Percentiles rank a stretch among this genome's conserved stretches.
Evolutionary conservation across 2,329 filamentous ascomycete genomes (phyloP).

Genomic region (Curvularia spicifera): DNA sequence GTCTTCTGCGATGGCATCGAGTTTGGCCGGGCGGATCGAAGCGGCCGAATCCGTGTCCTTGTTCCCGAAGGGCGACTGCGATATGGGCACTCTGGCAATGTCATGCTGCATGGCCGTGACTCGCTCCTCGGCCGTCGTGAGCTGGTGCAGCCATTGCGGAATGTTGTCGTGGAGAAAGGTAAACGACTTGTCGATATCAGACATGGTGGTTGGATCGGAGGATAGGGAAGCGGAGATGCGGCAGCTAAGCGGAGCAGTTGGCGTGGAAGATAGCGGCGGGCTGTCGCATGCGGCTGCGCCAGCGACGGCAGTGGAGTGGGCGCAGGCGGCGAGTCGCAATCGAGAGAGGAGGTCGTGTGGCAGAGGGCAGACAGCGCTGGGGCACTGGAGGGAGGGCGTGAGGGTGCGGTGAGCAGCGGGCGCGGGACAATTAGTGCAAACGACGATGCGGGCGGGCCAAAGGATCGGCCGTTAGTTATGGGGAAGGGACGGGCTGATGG

Average conservation of each 20-base stretch:
- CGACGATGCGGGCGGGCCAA: conserved; percentile 5
- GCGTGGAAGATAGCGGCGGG: conserved; percentile 9
- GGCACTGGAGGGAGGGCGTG: neutral
- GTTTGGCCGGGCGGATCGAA: conserved; percentile 40
- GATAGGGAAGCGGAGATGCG: conserved; percentile 6
- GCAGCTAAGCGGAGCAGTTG: conserved; percentile 1
- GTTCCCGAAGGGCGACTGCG: conserved; percentile 38
- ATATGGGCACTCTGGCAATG: conserved; percentile 38
- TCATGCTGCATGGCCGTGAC: conserved; percentile 45
- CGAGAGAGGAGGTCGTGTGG: neutral
- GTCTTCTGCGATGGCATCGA: conserved; percentile 35
- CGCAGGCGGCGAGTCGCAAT: conserved; percentile 23
- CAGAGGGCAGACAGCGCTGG: conserved; percentile 1
- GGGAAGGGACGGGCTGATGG: conserved; percentile 31
- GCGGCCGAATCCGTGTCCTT: conserved; percentile 46
- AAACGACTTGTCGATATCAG: conserved; percentile 49
- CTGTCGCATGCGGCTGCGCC: conserved; percentile 7
- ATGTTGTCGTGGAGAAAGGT: conserved; percentile 48
- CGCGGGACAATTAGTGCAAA: conserved; percentile 13
- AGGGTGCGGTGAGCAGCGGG: conserved; percentile 4
- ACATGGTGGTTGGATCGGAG: conserved; percentile 38
- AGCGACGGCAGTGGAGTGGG: conserved; percentile 3
- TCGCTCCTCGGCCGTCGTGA: conserved; percentile 42
- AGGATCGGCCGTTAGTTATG: conserved; percentile 30
- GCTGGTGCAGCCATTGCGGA: conserved; percentile 47